These are phyloP conservation scores for Colletotrichum euphorbiae DNA, from an alignment of 2,329 filamentous ascomycete species.

Conservation along the genomic window DNA sequence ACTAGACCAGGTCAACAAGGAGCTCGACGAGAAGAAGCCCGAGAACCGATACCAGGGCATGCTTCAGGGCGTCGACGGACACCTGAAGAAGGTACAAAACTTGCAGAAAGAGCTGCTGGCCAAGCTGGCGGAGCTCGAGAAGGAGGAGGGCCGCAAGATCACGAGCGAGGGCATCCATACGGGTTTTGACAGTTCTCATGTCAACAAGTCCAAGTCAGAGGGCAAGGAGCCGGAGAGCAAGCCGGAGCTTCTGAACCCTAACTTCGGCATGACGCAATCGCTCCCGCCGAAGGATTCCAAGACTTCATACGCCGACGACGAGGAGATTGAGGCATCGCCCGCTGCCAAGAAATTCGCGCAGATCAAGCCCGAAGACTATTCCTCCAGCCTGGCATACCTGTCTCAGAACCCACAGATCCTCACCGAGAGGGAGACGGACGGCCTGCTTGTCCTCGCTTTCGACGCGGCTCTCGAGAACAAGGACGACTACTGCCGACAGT, in stretches of 20 bases:
- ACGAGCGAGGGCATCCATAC: constrained; percentile 91
- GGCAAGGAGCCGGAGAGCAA: constrained; percentile 61
- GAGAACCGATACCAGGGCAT: constrained; percentile 77
- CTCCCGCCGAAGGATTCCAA: constrained; percentile 47
- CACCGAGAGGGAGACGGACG: constrained; percentile 88
- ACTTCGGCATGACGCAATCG: constrained; percentile 48
- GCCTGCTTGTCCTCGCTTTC: constrained; percentile 90
- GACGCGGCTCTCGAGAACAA: constrained; percentile 84
- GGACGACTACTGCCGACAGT: constrained; percentile 82
- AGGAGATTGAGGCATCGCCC: constrained; percentile 79
- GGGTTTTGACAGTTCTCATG: constrained; percentile 89
- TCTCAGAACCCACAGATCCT: constrained; percentile 82
- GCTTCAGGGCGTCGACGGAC: constrained; percentile 79
- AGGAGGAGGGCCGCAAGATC: constrained; percentile 88
- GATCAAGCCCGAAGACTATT: constrained; percentile 82
- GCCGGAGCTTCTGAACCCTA: constrained; percentile 83
- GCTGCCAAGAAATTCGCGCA: constrained; percentile 84
- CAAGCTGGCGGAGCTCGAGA: constrained; percentile 85
- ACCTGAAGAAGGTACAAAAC: constrained; percentile 80
- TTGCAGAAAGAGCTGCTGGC: constrained; percentile 80
- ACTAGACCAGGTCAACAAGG: constrained; percentile 90
- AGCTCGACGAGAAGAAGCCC: constrained; percentile 80
- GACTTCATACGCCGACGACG: constrained; percentile 72
- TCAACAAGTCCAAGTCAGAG: constrained; percentile 70
- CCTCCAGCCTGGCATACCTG: constrained; percentile 79